Conservation (phyloP, 106 monocot genomes). For the Dactylorhiza incarnata region DNA sequence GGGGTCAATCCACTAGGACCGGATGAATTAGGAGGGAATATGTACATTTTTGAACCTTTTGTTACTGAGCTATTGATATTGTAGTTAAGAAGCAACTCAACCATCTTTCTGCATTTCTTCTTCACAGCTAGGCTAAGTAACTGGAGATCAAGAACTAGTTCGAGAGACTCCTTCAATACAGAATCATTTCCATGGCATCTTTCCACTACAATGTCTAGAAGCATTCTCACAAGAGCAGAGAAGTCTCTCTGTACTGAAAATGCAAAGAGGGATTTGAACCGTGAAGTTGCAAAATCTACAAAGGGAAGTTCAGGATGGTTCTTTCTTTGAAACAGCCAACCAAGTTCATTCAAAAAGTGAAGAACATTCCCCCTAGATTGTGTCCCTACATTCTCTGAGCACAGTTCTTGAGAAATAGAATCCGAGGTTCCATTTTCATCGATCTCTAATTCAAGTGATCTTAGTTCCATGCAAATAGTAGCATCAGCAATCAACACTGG, state of each 20-base stretch:
- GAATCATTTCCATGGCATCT: constrained; percentile 31
- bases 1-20: constrained; percentile 89
- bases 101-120: constrained; percentile 85
- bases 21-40: constrained; percentile 58
- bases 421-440: constrained; percentile 31
- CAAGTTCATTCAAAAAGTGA: constrained; percentile 92
- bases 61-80: constrained; percentile 17
- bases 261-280: constrained; percentile 77
- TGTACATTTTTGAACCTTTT: constrained; percentile 29
- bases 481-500: constrained; percentile 79
- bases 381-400: constrained; percentile 21
- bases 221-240: constrained; percentile 44
- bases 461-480: constrained; percentile 70
- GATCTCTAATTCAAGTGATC: constrained; percentile 69
- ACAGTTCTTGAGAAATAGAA: constrained; percentile 18
- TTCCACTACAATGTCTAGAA: constrained; percentile 68
- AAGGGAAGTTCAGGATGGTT: constrained; percentile 3
- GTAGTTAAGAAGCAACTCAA: constrained; percentile 71
- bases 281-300: constrained; percentile 46
- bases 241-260: constrained; percentile 85
- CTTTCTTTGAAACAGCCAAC: constrained; percentile 90
- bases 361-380: constrained; percentile 56
- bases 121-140: constrained; percentile 80
- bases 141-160: constrained; percentile 66
- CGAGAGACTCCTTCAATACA: constrained; percentile 49